Evolutionary conservation across 2,329 filamentous ascomycete species (phyloP).

Genomic region (Pseudopyrenochaeta lycopersici): DNA sequence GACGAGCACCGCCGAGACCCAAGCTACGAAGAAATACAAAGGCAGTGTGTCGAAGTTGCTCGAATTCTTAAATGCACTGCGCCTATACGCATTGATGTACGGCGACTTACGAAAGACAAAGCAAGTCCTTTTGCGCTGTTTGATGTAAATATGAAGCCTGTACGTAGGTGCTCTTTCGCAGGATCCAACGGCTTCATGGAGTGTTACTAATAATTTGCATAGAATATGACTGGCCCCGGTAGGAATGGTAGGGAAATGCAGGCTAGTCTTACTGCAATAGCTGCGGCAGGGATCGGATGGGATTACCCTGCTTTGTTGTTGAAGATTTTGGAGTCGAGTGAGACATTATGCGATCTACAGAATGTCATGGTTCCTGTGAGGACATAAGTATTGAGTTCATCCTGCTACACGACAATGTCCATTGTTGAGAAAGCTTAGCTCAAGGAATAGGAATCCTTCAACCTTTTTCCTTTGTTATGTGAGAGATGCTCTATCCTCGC

Average conservation of each 20-base stretch:
- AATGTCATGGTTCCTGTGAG: neutral
- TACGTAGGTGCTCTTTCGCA: slow-evolving; percentile 34
- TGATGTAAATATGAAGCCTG: slow-evolving; percentile 63
- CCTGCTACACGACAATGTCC: too few species aligned
- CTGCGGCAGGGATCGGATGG: slow-evolving; percentile 56
- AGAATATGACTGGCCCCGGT: slow-evolving; percentile 61
- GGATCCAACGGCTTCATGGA: neutral
- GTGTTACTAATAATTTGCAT: neutral
- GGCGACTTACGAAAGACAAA: slow-evolving; percentile 43
- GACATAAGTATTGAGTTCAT: too few species aligned
- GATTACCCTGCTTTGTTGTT: slow-evolving; percentile 42
- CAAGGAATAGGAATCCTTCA: too few species aligned
- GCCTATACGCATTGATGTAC: slow-evolving; percentile 59
- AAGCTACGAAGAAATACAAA: slow-evolving; percentile 42
- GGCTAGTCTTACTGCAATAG: slow-evolving; percentile 56
- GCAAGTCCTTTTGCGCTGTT: slow-evolving; percentile 56
- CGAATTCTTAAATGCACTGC: slow-evolving; percentile 53
- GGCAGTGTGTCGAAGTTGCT: slow-evolving; percentile 55
- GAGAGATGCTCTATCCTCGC: too few species aligned
- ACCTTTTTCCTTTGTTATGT: too few species aligned
- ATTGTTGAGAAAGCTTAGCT: too few species aligned
- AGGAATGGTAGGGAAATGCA: slow-evolving; percentile 59
- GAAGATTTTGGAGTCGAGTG: slow-evolving; percentile 41
- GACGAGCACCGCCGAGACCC: slow-evolving; percentile 44
- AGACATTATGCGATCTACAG: neutral